phyloP scores from a whole-genome alignment of 2,329 filamentous ascomycete species.

The Calonectria naviculata region DNA sequence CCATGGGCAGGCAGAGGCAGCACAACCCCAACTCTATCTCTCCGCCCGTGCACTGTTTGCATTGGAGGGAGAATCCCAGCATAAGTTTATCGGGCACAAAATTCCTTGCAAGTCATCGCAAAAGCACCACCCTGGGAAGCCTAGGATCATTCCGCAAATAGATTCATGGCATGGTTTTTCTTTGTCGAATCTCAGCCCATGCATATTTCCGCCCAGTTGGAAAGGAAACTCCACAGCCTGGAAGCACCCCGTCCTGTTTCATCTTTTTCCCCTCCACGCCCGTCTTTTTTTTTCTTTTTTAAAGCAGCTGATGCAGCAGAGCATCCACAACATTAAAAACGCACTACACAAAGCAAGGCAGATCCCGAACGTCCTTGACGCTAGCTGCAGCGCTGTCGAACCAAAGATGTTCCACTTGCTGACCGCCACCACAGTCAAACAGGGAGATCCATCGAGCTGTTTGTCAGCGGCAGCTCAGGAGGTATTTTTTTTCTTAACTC shows the following conservation, averaged over 20 bases:
- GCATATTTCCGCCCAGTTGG: constrained; percentile 2
- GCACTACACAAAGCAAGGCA: constrained; percentile 12
- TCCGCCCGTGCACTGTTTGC: neutral
- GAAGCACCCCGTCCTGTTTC: constrained; percentile 28
- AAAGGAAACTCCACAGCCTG: constrained; percentile 10
- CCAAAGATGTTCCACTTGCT: constrained; percentile 21
- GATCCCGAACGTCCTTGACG: constrained; percentile 9
- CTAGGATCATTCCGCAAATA: constrained; percentile 2
- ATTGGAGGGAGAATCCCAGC: constrained; percentile 3
- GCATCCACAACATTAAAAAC: constrained; percentile 14
- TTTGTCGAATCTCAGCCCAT: constrained; percentile 5
- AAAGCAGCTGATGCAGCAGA: neutral
- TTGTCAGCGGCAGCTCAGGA: constrained; percentile 3
- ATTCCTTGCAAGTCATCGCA: neutral
- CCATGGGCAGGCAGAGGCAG: neutral
- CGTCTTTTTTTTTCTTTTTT: constrained; percentile 8
- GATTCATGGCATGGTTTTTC: neutral
- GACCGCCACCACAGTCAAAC: constrained; percentile 21
- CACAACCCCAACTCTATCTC: neutral
- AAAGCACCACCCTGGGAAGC: neutral
- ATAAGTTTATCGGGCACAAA: neutral
- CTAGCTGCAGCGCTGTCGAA: constrained; percentile 16
- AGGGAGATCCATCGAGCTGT: neutral
- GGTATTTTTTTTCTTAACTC: neutral
- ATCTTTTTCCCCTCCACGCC: constrained; percentile 17